These are phyloP conservation scores for Rhynchospora breviuscula DNA, from an alignment of 176 grass and related monocot genomes.

Conservation along the genomic window DNA sequence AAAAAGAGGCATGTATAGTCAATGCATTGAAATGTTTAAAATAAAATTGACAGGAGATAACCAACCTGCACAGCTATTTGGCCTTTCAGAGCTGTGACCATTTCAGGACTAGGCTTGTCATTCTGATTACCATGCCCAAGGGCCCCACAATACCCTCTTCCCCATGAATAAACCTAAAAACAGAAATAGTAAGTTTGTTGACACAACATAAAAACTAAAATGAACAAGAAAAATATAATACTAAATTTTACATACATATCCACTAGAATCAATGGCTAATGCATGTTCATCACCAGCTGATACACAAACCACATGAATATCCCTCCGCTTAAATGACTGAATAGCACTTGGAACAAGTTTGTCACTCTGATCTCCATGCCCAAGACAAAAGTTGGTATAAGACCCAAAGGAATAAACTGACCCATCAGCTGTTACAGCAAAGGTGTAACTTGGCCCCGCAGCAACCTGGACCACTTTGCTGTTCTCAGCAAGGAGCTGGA, in stretches of 20 bases:
- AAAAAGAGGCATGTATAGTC: not conserved
- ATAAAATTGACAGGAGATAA: not conserved
- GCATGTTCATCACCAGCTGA: constrained; percentile 98
- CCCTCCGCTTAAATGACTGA: constrained; percentile 77
- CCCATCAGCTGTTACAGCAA: constrained; percentile 80
- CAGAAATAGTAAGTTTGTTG: not conserved
- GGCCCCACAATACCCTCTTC: constrained; percentile 94
- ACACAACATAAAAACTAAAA: constrained; percentile 9
- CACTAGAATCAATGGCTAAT: constrained; percentile 82
- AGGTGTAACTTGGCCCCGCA: constrained; percentile 83
- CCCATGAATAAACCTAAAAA: constrained; percentile 97
- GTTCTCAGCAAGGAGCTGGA: constrained; percentile 46
- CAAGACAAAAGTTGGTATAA: constrained; percentile 92
- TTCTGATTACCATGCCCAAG: constrained; percentile 98
- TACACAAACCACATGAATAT: constrained; percentile 87
- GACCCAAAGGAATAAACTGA: constrained; percentile 90
- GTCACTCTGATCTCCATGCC: constrained; percentile 83
- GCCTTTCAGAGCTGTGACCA: constrained; percentile 56
- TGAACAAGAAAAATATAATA: not conserved
- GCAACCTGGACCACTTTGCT: constrained; percentile 69
- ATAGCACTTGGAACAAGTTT: constrained; percentile 81
- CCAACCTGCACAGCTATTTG: constrained; percentile 83
- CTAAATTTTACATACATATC: constrained; percentile 48
- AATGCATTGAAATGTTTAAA: not conserved
- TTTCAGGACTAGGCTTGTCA: constrained; percentile 79